Evolutionary conservation across 306 rosid species (phyloP).

Genomic region (Hylodesmum podocarpum): DNA sequence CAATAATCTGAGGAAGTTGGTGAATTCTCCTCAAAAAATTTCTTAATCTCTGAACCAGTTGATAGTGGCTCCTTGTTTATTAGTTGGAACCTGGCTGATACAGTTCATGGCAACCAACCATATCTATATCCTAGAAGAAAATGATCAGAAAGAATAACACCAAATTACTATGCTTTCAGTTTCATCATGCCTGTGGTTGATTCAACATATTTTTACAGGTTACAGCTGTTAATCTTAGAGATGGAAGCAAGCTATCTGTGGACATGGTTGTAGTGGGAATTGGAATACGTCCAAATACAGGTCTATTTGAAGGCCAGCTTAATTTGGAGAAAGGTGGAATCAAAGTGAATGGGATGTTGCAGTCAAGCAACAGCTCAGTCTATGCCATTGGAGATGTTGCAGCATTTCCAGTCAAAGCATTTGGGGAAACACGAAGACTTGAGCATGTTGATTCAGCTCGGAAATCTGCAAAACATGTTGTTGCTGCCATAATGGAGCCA

Average conservation of each 20-base stretch:
- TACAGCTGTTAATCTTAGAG: conserved; percentile 80
- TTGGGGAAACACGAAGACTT: conserved; percentile 85
- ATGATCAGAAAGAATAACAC: background rate
- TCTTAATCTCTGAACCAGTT: background rate
- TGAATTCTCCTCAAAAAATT: background rate
- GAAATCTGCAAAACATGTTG: conserved; percentile 80
- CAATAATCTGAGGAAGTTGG: background rate
- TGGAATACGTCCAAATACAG: conserved; percentile 95
- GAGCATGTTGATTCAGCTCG: conserved; percentile 96
- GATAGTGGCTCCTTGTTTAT: background rate
- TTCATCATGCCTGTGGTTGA: background rate
- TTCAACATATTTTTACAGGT: conserved; percentile 52
- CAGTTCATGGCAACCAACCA: background rate
- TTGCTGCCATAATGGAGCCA: conserved; percentile 74
- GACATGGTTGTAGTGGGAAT: conserved; percentile 98
- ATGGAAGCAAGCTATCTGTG: conserved; percentile 64
- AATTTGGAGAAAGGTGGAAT: conserved; percentile 98
- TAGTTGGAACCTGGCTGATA: background rate
- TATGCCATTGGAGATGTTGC: conserved; percentile 98
- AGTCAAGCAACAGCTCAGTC: conserved; percentile 81
- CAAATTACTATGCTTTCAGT: conserved; percentile 8
- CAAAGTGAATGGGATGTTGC: conserved; percentile 90
- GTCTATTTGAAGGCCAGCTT: conserved; percentile 95
- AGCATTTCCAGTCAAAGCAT: conserved; percentile 88
- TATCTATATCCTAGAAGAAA: background rate